Percentiles rank a stretch among this genome's conserved stretches.
These are phyloP conservation scores for Eimeria sp. DNA, from an alignment of 169 alveolate species.

Conservation along the genomic window DNA sequence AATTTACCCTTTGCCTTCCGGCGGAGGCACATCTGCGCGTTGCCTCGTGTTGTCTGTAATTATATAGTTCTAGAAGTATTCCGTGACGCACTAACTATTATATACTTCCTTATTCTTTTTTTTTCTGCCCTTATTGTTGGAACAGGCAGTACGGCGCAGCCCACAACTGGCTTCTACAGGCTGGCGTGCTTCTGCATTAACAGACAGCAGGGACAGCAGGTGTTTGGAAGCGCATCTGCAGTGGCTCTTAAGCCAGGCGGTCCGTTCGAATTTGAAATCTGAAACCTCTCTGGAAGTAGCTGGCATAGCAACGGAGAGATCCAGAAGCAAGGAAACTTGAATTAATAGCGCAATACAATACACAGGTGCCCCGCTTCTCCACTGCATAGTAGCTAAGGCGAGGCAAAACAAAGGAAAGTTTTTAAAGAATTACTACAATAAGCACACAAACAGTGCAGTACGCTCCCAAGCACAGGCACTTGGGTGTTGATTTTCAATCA, in stretches of 20 bases:
- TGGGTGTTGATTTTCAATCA: too few relatives aligned
- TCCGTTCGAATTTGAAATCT: not conserved
- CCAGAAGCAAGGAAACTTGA: not conserved
- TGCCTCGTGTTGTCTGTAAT: too few relatives aligned
- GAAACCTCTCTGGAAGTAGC: not conserved
- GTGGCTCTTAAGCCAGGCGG: not conserved
- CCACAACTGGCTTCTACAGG: not conserved
- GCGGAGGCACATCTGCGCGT: not conserved
- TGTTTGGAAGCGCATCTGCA: not conserved
- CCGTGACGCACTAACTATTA: not conserved
- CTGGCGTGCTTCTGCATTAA: not conserved
- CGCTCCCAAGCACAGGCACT: not conserved
- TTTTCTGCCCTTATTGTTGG: not conserved
- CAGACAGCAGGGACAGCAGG: not conserved
- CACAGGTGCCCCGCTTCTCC: too few relatives aligned
- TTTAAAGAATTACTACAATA: not conserved
- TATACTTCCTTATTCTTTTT: not conserved
- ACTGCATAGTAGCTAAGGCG: not conserved
- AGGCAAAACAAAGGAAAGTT: not conserved
- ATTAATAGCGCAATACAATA: not conserved
- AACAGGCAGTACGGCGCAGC: not conserved
- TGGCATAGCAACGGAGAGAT: not conserved
- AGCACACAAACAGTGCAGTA: not conserved
- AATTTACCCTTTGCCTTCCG: not conserved
- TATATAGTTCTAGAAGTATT: not conserved